Base-by-base conservation (phyloP, 176 grass and related monocot species). In the Juncus effusus region DNA sequence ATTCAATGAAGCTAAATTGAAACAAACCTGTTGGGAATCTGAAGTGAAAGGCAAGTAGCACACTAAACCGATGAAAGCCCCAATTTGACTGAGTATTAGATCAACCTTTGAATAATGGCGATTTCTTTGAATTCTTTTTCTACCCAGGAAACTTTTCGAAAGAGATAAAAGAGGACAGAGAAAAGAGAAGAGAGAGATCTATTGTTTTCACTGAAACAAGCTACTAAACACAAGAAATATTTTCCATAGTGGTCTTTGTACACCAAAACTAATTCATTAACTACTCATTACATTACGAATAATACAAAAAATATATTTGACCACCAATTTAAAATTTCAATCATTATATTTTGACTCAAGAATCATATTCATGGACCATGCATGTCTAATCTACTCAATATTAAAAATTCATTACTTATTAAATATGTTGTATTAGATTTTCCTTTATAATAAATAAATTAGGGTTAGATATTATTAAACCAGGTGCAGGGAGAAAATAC, bases 181-280 rank as follows among this genome's bases (percentile, higher is more conserved):
- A 67, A 19, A 44, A 44, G 51, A 44, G 51, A 10, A 52, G 3
- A 54, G 64, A 42, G 64, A 67, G 49, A 68, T 50, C 37, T 68
- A 50, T 54, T 68, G 44, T 36, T 68, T 68, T 68, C 65, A 38
- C 49, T 52, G 1, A 50, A 67, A 42, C 64, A 67, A 67, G 44
- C 16, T 38, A 67, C 42, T 50, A 66, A 41, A 36, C 64, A 51
- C 38, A 50, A 35, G 42, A 12, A 47, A 47, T 47, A 38, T 37
- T 52, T n/a, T 52, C 3, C 9, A 13, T 38, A 51, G 44, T 51
- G 45, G 5, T 16, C n/a, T 44, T 67, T 16, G 5, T 67, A 37
- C 47, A 68, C 65, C 65, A 44, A 51, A 13, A 47, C 9, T 47
- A 47, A 28, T 28, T 28, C 0, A 28, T 28, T 28, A 28, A 28